These are phyloP conservation scores for Alternaria conjuncta DNA, from an alignment of 2,329 filamentous ascomycete genomes.

Conservation along the genomic window DNA sequence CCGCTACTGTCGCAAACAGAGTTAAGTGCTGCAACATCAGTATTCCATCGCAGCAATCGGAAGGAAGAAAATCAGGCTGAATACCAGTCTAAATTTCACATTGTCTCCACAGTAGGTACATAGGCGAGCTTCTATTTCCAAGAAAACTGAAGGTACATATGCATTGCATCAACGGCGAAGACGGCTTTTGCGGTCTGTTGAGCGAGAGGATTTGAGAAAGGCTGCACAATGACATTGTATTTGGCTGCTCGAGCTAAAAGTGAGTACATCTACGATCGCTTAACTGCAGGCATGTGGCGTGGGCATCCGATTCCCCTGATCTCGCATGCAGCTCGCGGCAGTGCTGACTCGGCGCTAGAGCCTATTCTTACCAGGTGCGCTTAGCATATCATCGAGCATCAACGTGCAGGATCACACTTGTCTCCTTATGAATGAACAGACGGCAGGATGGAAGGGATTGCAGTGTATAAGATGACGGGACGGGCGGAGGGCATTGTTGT, in stretches of 20 bases:
- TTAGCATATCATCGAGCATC: conserved; percentile 2
- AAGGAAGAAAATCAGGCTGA: not conserved
- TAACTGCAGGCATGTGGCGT: not conserved
- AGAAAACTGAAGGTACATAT: not conserved
- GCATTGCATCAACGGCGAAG: not conserved
- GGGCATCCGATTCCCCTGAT: not conserved
- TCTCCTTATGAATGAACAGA: not conserved
- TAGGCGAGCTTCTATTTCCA: not conserved
- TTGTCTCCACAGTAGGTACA: not conserved
- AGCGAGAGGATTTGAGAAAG: not conserved
- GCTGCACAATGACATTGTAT: conserved; percentile 1
- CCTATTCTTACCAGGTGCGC: not conserved
- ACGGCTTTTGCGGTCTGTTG: not conserved
- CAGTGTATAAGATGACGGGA: not conserved
- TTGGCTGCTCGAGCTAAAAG: not conserved
- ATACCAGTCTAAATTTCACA: not conserved
- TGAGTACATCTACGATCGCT: not conserved
- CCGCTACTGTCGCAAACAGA: not conserved
- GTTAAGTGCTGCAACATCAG: not conserved
- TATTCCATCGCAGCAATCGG: not conserved
- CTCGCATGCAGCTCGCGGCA: not conserved
- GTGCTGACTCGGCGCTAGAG: conserved; percentile 6
- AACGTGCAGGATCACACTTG: not conserved
- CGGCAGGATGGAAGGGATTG: not conserved
- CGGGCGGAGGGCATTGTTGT: not conserved